Conservation (phyloP, 148 eudicot species). For the Gaultheria prostrata region DNA sequence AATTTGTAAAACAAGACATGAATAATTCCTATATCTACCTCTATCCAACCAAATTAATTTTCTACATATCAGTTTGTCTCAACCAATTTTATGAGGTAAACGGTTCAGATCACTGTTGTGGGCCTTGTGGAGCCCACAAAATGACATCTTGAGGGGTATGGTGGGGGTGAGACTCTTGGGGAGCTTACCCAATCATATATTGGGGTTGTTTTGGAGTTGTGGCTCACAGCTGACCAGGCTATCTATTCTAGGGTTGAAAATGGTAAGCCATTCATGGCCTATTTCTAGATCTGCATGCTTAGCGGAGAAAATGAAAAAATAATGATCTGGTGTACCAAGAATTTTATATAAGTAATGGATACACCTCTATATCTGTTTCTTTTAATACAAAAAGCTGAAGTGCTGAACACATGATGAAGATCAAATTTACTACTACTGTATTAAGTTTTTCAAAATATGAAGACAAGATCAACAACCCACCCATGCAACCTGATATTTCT, state of each 20-base stretch:
- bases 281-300: background rate
- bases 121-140: too few species aligned
- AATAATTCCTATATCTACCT: too few species aligned
- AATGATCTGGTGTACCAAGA: background rate
- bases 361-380: background rate
- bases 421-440: background rate
- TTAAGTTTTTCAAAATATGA: background rate
- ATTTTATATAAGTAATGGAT: background rate
- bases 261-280: background rate
- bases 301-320: background rate
- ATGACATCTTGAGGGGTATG: too few species aligned
- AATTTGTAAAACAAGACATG: too few species aligned
- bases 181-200: too few species aligned
- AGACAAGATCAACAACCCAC: background rate
- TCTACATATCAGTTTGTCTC: too few species aligned
- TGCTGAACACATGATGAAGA: background rate
- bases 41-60: too few species aligned
- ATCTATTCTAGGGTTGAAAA: background rate
- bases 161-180: too few species aligned
- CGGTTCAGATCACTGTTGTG: too few species aligned
- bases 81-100: too few species aligned
- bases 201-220: background rate
- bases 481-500: constrained; percentile 2
- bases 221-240: background rate
- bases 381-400: background rate